Evolutionary conservation across 1,284 basidiomycete species (phyloP), one percentile per base, ranked within the genome.

Genomic region (Spongispora temasekensis): DNA sequence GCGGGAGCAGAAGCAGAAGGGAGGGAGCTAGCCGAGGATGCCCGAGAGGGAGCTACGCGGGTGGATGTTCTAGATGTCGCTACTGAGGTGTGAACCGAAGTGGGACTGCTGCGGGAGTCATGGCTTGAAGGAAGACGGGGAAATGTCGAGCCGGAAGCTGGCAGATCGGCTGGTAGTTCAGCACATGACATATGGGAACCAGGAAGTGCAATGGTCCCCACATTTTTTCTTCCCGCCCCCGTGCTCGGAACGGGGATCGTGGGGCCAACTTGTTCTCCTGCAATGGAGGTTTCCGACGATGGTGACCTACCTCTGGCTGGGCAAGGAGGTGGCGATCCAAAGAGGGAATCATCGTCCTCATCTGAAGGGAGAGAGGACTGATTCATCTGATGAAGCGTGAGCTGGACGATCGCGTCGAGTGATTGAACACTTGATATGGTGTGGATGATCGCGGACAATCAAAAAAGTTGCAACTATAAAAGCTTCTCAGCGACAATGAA

Each of bases 151-250:
- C 67, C 71, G 65, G 68, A 64, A 79, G 84, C 88, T 90, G 88
- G 77, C 84, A 85, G 84, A 80, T 83, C 78, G 78, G 86, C 81
- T 78, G 88, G 81, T 80, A 86, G 82, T 91, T 92, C 88, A 92
- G 89, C 89, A 88, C 80, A 80, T 77, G 80, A 81, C 72, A 74
- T 74, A 81, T 90, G 90, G 89, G 89, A 90, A 86, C 90, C 90
- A 91, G 89, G 89, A 90, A 91, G 90, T 92, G 90, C 90, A 92
- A 91, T 91, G 89, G 90, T 89, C 90, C 90, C 90, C 90, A 93
- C 90, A 84, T 93, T 91, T 90, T 91, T 79, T 81, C 76, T 78
- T 71, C 77, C 76, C 71, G 62, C 66, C 61, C 68, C 73, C 63
- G 54, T 63, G 60, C 66, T 66, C 58, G 72, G 66, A 67, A 61